Conservation (phyloP, 176 grass and related monocot genomes). For the Puccinellia tenuiflora region DNA sequence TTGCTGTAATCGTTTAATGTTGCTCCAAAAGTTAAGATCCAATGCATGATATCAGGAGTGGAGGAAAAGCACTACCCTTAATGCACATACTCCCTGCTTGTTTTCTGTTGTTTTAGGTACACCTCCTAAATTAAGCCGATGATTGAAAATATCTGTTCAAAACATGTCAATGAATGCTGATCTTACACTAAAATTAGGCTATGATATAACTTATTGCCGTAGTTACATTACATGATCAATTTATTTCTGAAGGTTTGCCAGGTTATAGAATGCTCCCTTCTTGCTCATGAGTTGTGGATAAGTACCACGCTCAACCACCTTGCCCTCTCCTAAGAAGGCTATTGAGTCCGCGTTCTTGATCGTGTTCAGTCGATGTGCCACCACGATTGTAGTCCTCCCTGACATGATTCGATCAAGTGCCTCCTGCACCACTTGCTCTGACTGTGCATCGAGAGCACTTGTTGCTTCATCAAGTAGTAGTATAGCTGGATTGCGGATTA, state of each 20-base stretch:
- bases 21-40: neutral
- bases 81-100: neutral
- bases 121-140: neutral
- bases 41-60: constrained; percentile 17
- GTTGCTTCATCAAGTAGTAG: constrained; percentile 97
- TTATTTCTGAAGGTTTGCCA: constrained; percentile 78
- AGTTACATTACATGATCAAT: constrained; percentile 18
- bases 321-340: constrained; percentile 83
- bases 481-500: constrained; percentile 83
- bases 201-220: constrained; percentile 6
- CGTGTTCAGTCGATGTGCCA: constrained; percentile 95
- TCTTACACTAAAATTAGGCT: constrained; percentile 25
- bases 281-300: constrained; percentile 92
- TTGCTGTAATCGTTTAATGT: constrained; percentile 6
- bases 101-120: neutral
- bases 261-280: constrained; percentile 91
- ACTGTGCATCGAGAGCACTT: constrained; percentile 92
- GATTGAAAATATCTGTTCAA: neutral
- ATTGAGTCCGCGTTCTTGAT: constrained; percentile 91
- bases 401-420: constrained; percentile 94
- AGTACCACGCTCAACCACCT: constrained; percentile 76
- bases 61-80: neutral
- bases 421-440: constrained; percentile 96
- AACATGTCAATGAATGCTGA: constrained; percentile 17
- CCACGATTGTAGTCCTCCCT: constrained; percentile 84